Evolutionary conservation across 2,329 filamentous ascomycete genomes (phyloP).

Genomic region (Uncinocarpus reesii): DNA sequence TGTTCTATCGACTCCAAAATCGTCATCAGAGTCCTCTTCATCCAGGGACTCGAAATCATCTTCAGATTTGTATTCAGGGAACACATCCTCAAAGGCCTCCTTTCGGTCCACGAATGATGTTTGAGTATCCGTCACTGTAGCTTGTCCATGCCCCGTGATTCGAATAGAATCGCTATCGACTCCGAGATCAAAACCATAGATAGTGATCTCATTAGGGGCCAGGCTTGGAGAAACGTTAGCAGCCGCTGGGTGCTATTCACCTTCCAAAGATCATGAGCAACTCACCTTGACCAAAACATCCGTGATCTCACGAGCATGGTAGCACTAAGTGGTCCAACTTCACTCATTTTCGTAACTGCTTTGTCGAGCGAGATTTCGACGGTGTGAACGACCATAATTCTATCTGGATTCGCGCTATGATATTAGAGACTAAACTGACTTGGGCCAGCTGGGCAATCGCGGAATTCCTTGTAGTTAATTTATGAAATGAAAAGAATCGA

Average conservation of each 20-base stretch:
- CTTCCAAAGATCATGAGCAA: not conserved
- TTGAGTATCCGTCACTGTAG: slow-evolving; percentile 52
- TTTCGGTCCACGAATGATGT: slow-evolving; percentile 49
- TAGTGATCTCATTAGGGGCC: slow-evolving; percentile 48
- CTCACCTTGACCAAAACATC: slow-evolving; percentile 41
- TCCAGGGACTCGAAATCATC: slow-evolving; percentile 28
- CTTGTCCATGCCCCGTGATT: slow-evolving; percentile 49
- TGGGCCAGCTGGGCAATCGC: too few relatives aligned
- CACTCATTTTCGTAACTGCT: slow-evolving; percentile 50
- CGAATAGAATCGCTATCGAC: slow-evolving; percentile 50
- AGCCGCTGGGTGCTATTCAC: not conserved
- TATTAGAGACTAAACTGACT: too few relatives aligned
- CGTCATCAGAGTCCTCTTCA: slow-evolving; percentile 21
- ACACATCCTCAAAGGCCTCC: slow-evolving; percentile 46
- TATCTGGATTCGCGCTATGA: too few relatives aligned
- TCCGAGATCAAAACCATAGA: slow-evolving; percentile 45
- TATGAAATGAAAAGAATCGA: too few relatives aligned
- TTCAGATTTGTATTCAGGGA: slow-evolving; percentile 30
- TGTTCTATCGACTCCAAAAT: slow-evolving; percentile 16
- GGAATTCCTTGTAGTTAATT: too few relatives aligned
- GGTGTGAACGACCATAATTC: too few relatives aligned
- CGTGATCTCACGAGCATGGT: slow-evolving; percentile 53
- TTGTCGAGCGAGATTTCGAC: slow-evolving; percentile 43
- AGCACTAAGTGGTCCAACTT: slow-evolving; percentile 53
- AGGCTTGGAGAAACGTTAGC: slow-evolving; percentile 27